phyloP scores from a whole-genome alignment of 805 yeast species.

The Zygosaccharomyces pseudorouxii region DNA sequence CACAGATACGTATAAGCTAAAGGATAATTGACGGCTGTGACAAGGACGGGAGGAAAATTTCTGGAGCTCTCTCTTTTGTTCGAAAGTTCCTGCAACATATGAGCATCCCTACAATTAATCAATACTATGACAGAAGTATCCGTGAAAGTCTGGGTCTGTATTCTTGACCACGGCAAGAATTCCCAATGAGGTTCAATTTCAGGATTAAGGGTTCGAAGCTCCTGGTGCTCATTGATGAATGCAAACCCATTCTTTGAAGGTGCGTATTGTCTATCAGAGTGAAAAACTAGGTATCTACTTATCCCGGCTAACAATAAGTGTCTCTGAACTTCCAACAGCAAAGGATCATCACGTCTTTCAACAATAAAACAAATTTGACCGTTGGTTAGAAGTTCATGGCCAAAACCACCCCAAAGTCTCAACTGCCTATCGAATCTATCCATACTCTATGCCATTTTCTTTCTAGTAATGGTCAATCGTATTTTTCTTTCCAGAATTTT shows the following conservation, averaged over 20 bases:
- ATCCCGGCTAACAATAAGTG: constrained; percentile 74
- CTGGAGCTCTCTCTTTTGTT: not conserved
- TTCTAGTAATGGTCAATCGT: not conserved
- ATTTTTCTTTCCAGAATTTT: not conserved
- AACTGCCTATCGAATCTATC: constrained; percentile 80
- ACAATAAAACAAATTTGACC: constrained; percentile 61
- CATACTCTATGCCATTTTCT: constrained; percentile 7
- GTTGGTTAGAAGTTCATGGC: constrained; percentile 57
- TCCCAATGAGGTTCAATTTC: constrained; percentile 1
- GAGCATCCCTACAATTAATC: not conserved
- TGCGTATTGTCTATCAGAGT: not conserved
- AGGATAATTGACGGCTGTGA: not conserved
- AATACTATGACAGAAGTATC: constrained; percentile 3
- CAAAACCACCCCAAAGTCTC: constrained; percentile 77
- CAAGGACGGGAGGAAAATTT: constrained; percentile 4
- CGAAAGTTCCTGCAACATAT: not conserved
- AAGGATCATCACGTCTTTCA: constrained; percentile 43
- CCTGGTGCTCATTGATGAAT: not conserved
- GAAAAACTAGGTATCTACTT: not conserved
- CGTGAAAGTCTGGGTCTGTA: not conserved
- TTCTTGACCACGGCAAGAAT: not conserved
- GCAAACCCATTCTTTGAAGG: not conserved
- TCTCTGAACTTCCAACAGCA: constrained; percentile 67
- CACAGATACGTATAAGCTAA: constrained; percentile 5
- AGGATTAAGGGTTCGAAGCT: constrained; percentile 1